Base-by-base conservation (phyloP, 2,329 filamentous ascomycete species). In the Pestalotiopsis sp. region DNA sequence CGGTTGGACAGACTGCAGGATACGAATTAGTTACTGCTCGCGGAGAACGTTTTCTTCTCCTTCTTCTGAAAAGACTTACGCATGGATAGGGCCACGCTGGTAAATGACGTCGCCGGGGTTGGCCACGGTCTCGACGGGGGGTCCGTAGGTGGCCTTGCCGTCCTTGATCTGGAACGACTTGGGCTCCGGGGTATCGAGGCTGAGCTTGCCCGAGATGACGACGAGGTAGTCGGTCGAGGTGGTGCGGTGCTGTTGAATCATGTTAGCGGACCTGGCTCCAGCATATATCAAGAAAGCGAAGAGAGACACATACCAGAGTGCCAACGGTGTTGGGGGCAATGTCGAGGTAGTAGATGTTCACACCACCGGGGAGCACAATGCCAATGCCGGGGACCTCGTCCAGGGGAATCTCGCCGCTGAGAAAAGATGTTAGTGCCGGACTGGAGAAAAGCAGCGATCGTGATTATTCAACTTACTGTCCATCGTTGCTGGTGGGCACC, bases 401-500 rank as follows among this genome's bases (percentile, higher is more conserved):
- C 7, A 77, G 72, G 7, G 73, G 67, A 25, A 77, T 68, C 17
- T 70, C 68, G 31, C 74, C 75, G 66, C 74, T 76, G 57, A 36
- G 11, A 36, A 39, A 2, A 57, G 23, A 49, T 9, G 66, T 64
- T 23, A 66, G 41, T 14, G 27, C 27, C 9, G 6, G 7, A 7
- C 25, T 3, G 36, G n/a, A 11, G 2, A 27, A 64, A 17, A 14
- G 12, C 4, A 49, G 61, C 23, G 38, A 52, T 52, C 31, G 6
- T 12, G 25, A 3, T 9, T 27, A 3, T 6, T 17, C 64, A 84
- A 93, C 14, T 83, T 97, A n/a, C 89, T 94, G 64, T 89, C 93
- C 52, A 86, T 94, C 6, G 85, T 94, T 9, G 90, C 90, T 2
- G 87, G 94, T 41, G 83, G 85, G 68, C 79, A 90, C 27, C 79